Base-by-base conservation (phyloP, 768 basidiomycete species). In the Tulasnella sp. region DNA sequence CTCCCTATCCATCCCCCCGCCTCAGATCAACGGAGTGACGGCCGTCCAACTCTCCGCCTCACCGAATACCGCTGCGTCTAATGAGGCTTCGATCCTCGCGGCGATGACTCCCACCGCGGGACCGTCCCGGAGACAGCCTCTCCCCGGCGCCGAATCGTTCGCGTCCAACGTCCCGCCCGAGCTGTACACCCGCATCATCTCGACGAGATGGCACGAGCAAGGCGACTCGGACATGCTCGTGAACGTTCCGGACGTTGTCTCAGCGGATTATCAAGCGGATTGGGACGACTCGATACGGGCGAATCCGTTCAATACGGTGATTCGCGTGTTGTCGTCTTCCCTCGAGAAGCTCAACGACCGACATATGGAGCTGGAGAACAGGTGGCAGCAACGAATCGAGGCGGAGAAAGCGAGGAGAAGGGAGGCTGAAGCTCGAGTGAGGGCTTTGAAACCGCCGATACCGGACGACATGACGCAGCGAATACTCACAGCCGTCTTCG, bases 191-290 rank as follows among this genome's bases (percentile, higher is more conserved):
- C 62, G 86, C 73, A 83, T 92, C 12, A 83, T 93, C 19, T 81
- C 84, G 1, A 89, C 87, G 9, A 85, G 83, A 77, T 94, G 92
- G 91, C 91, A 94, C 77, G 85, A 87, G 29, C 88, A 87, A 76
- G 87, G 90, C 2, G 90, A 94, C 78, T 86, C 90, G 65, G 88
- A 85, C 1, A 89, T 94, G 52, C 87, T 89, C 22, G 35, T 69
- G 0, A 67, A 42, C 35, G 41, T 75, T 11, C 41, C 41, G n/a
- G 71, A 72, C n/a, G 59, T 74, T 22, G 34, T 70, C 5, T 52
- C 72, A 19, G 71, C 29, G 14, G 39, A 35, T 29, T n/a, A 34
- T 19, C 36, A 73, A 22, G 12, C 35, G 14, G 26, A 26, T 65
- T 29, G 11, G 26, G 64, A 65, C 17, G 64, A 65, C 17, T 40